Base-by-base conservation (phyloP, 768 basidiomycete genomes). In the Kwoniella dendrophila region DNA sequence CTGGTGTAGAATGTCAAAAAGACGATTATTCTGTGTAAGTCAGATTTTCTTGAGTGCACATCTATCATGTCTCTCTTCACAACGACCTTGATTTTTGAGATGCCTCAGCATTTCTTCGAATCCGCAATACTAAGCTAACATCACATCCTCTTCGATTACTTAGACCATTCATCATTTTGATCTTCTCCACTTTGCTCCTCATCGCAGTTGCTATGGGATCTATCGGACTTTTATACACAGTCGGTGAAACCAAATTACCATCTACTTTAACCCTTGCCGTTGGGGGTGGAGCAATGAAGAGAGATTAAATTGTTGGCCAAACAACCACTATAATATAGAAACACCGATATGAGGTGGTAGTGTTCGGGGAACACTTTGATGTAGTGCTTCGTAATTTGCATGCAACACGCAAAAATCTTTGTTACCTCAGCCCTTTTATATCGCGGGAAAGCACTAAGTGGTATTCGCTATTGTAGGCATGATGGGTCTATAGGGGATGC, bases 11-110 rank as follows among this genome's bases (percentile, higher is more conserved):
- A 40, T 78, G 77, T 53, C 74, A 76, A 58, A 78, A 78, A 58
- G 65, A 58, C 8, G 77, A 78, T 50, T 78, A 76, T 54, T 68
- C 74, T 22, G 62, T 71, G 77, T 78, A 41, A 71, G 76, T 71
- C 26, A n/a, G n/a, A n/a, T 43, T 43, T 36, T 16, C 12, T 43
- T 43, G 8, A 43, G 20, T 5, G 7, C 18, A 11, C 24, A 49
- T n/a, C n/a, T n/a, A n/a, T n/a, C n/a, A n/a, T n/a, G n/a, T n/a
- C n/a, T n/a, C n/a, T n/a, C n/a, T n/a, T n/a, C n/a, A n/a, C n/a
- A n/a, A n/a, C n/a, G n/a, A n/a, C n/a, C n/a, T n/a, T n/a, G n/a
- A n/a, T n/a, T n/a, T n/a, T n/a, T n/a, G n/a, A n/a, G n/a, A n/a
- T n/a, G n/a, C n/a, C 20, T 47, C 27, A n/a, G 56, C 32, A 10